Evolutionary conservation across 2,329 filamentous ascomycete species (phyloP).

Genomic region (Parastagonospora avenae): DNA sequence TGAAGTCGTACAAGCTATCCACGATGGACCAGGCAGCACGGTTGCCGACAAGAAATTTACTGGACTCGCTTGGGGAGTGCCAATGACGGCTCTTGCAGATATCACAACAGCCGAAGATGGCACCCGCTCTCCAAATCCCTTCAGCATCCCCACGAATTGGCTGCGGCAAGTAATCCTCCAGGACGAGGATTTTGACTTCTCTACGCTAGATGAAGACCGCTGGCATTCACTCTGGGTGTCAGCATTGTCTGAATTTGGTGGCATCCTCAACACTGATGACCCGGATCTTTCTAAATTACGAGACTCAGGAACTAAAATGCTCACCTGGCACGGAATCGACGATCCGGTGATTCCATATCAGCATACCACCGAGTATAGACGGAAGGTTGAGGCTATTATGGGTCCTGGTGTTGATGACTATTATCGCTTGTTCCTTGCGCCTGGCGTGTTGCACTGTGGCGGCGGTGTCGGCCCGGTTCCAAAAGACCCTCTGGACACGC

Average conservation of each 20-base stretch:
- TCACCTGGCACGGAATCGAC: constrained; percentile 35
- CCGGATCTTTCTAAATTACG: constrained; percentile 30
- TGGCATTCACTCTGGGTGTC: constrained; percentile 24
- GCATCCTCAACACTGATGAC: constrained; percentile 26
- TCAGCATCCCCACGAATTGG: constrained; percentile 22
- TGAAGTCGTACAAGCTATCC: constrained; percentile 20
- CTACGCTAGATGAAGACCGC: constrained; percentile 16
- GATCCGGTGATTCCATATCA: constrained; percentile 33
- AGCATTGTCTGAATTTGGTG: constrained; percentile 24
- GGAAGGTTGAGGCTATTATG: constrained; percentile 29
- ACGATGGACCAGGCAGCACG: constrained; percentile 21
- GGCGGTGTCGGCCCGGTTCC: constrained; percentile 24
- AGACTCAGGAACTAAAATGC: constrained; percentile 29
- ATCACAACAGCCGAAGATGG: constrained; percentile 20
- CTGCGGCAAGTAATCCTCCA: constrained; percentile 22
- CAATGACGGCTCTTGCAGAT: constrained; percentile 15
- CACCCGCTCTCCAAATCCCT: constrained; percentile 19
- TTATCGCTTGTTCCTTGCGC: constrained; percentile 39
- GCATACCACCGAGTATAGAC: constrained; percentile 31
- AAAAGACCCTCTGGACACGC: constrained; percentile 20
- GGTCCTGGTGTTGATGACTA: constrained; percentile 32
- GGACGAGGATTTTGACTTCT: constrained; percentile 15
- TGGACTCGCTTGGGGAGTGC: constrained; percentile 21
- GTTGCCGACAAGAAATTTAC: constrained; percentile 7
- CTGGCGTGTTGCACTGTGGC: constrained; percentile 34